Evolutionary conservation across 257 asterid genomes (phyloP), one percentile per base, ranked within the genome.

Genomic region (Plantago elongata): DNA sequence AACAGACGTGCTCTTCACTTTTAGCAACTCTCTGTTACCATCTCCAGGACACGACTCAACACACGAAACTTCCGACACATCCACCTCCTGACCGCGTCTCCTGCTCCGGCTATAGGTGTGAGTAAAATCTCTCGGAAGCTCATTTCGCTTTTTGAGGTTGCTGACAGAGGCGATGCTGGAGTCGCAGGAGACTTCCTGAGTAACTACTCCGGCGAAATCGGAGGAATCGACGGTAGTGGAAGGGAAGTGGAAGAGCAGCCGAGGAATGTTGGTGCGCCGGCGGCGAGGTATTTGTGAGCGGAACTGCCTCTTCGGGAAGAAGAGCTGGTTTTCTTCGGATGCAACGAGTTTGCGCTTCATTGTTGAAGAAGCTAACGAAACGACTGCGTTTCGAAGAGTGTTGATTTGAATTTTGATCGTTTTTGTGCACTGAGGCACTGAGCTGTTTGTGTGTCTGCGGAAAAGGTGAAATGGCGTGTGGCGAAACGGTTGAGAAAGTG

Each of bases 11-110:
- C 27, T 22, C 27, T 61, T 75, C 73, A 70, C 46, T 57, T 67
- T 73, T 73, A 67, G 64, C 60, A 74, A 57, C 40, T 57, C 78
- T 78, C 72, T 68, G 66, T 76, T 50, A 18, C 44, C 77, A 12
- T 66, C 70, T 71, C 78, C 88, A 3, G 87, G 78, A 70, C 78
- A 75, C 69, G 99, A 86, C 47, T 89, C 96, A 59, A 89, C 91
- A 63, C 99, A 92, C n/a, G 99, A 92, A 66, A 44, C 67, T 59
- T 88, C 98, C 22, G 95, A 89, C 10, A 84, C 45, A 34, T 34
- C 27, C 40, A 34, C 40, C 68, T 82, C 90, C 54, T 68, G 51
- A 51, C 51, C 73, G 46, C 54, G 46, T 51, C 69, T 66, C 45
- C 64, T 61, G 51, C 46, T 70, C 62, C 74, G 70, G 60, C 62